Conservation (phyloP, 805 yeast species). For the Metschnikowia peoriensis region DNA sequence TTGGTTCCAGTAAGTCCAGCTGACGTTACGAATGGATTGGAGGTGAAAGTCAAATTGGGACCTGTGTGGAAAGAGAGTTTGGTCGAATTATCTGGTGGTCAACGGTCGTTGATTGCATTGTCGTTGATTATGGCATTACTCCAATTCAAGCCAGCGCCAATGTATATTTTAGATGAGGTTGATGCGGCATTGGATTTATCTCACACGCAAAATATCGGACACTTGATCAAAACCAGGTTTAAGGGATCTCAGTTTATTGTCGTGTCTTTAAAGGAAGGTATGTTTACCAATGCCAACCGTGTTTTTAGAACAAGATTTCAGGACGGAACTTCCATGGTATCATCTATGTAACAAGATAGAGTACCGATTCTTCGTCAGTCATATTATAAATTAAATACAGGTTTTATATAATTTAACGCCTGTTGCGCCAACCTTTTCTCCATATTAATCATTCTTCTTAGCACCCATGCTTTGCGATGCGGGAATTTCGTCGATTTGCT, state of each 20-base stretch:
- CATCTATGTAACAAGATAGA: constrained; percentile 48
- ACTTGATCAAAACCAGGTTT: constrained; percentile 89
- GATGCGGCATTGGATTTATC: constrained; percentile 97
- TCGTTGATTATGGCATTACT: constrained; percentile 88
- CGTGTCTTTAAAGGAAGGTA: constrained; percentile 95
- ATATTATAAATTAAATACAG: constrained; percentile 3
- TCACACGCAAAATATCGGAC: constrained; percentile 97
- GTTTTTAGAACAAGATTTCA: constrained; percentile 92
- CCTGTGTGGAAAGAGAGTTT: constrained; percentile 93
- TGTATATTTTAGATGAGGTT: constrained; percentile 96
- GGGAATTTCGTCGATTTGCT: neutral
- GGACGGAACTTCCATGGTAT: constrained; percentile 93
- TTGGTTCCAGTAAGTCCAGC: constrained; percentile 76
- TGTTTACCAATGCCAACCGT: constrained; percentile 96
- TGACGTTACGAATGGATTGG: constrained; percentile 87
- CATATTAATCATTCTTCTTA: constrained; percentile 7
- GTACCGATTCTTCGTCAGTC: neutral
- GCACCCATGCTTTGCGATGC: neutral
- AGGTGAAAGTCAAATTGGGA: constrained; percentile 86
- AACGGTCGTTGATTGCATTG: constrained; percentile 88
- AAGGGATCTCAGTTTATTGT: constrained; percentile 96
- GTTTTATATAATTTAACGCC: neutral
- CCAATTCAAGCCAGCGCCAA: constrained; percentile 97
- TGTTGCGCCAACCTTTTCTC: neutral
- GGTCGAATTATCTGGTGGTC: constrained; percentile 96